A percentile compares a stretch with the other conserved stretches of the same genome.
Conservation (phyloP, 2,329 filamentous ascomycete species). For the Fusarium setosum region DNA sequence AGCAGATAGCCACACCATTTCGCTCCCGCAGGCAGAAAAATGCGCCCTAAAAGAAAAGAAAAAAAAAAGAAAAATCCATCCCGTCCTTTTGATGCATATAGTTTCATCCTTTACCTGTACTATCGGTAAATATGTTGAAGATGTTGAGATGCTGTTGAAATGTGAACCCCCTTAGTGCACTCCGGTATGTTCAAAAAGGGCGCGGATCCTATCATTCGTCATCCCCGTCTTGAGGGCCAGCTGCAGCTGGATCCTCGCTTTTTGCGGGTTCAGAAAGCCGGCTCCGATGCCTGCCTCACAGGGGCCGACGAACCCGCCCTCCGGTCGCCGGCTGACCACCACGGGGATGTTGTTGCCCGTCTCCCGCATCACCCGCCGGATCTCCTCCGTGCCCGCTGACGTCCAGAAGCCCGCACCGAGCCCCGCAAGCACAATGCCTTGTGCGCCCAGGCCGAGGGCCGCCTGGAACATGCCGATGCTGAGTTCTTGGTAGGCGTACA, state of each 20-base stretch:
- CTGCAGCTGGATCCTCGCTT: slow-evolving; percentile 64
- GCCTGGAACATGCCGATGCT: slow-evolving; percentile 58
- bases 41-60: slow-evolving; percentile 16
- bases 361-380: slow-evolving; percentile 56
- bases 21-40: slow-evolving; percentile 22
- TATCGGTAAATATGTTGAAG: slow-evolving; percentile 24
- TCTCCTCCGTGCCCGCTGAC: slow-evolving; percentile 50
- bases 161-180: slow-evolving; percentile 31
- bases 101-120: slow-evolving; percentile 10
- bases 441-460: slow-evolving; percentile 60
- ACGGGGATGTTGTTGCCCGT: slow-evolving; percentile 61
- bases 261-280: slow-evolving; percentile 67
- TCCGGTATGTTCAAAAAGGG: slow-evolving; percentile 44
- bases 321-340: slow-evolving; percentile 62
- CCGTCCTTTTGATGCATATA: background rate
- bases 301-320: slow-evolving; percentile 62
- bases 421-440: slow-evolving; percentile 67
- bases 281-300: slow-evolving; percentile 54
- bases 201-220: slow-evolving; percentile 41
- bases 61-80: background rate
- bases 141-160: slow-evolving; percentile 6
- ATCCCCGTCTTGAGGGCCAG: slow-evolving; percentile 49
- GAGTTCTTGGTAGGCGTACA: slow-evolving; percentile 67
- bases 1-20: slow-evolving; percentile 34
- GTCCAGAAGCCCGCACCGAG: slow-evolving; percentile 65